A percentile compares a stretch with the other conserved stretches of the same genome.
phyloP scores from a whole-genome alignment of 2,329 filamentous ascomycete species.

The Achaetomium macrosporum region DNA sequence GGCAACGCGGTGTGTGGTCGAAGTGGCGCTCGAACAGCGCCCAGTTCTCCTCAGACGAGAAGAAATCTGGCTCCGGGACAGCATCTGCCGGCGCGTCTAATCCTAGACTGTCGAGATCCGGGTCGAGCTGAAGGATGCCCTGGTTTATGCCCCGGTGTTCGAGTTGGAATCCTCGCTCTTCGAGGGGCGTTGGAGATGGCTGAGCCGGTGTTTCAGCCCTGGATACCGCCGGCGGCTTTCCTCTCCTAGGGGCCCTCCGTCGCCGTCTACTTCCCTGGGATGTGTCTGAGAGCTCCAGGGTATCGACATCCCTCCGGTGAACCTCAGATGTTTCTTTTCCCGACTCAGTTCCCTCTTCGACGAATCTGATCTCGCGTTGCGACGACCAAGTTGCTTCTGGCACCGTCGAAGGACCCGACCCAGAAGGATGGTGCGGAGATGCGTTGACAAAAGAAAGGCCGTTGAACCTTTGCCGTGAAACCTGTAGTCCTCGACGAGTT shows the following conservation, averaged over 20 bases:
- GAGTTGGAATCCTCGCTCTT: background rate
- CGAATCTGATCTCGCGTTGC: constrained; percentile 26
- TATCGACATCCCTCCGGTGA: constrained; percentile 3
- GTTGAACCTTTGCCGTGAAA: constrained; percentile 36
- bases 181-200: constrained; percentile 5
- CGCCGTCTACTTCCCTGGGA: constrained; percentile 13
- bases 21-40: constrained; percentile 28
- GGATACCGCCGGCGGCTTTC: constrained; percentile 8
- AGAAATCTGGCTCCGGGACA: background rate
- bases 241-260: constrained; percentile 8
- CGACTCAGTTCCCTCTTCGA: constrained; percentile 19
- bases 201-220: constrained; percentile 3
- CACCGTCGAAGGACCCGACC: background rate
- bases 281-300: background rate
- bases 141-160: background rate
- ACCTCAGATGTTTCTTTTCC: background rate
- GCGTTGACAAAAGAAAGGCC: constrained; percentile 37
- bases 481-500: constrained; percentile 35
- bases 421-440: constrained; percentile 19
- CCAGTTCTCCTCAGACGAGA: constrained; percentile 23
- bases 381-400: constrained; percentile 12
- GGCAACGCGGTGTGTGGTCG: constrained; percentile 25
- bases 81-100: background rate
- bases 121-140: background rate
- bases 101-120: background rate